Evolutionary conservation across 768 basidiomycete genomes (phyloP), one percentile per base, ranked within the genome.

Genomic region (Imleria badia): DNA sequence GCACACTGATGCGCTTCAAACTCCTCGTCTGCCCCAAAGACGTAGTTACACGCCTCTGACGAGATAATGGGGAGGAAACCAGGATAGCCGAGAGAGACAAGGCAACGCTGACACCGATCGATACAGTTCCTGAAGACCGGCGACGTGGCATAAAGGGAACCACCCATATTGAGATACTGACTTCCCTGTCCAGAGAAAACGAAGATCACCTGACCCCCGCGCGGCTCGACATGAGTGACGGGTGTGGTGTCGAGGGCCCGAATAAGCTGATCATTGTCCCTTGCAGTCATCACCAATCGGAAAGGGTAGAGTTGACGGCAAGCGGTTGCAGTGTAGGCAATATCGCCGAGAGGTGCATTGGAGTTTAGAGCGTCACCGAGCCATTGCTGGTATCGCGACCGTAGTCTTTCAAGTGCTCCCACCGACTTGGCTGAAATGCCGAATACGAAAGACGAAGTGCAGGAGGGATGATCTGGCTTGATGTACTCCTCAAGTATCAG

Each of bases 161-260:
- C 54, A 0, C 84, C 87, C 87, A 89, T 89, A 7, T 82, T 80
- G 17, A 74, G 63, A 70, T 85, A 85, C 57, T 89, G 86, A 31
- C 80, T 74, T 36, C 87, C 89, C 63, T 89, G 86, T 9, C 89
- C 89, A 17, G 87, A 84, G 66, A 88, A 89, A 5, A 89, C 83
- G 60, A 90, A 88, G 6, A 82, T 75, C 2, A 79, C 74, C 5
- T 73, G 69, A n/a, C 61, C 63, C 12, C 64, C 58, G 1, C 52
- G 31, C 15, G 69, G 60, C n/a, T 62, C 55, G 22, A 69, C 64
- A 39, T 73, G 66, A 19, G 72, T 63, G 22, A 75, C 61, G 5
- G 70, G 48, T 8, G 80, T 73, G 0, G 58, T 59, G 6, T 55
- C 59, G 9, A 91, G 72, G 45, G 74, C 77, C 17, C 72, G 66